These are phyloP conservation scores for Toxicodendron radicans DNA, from an alignment of 345 rosid genomes.

Conservation along the genomic window DNA sequence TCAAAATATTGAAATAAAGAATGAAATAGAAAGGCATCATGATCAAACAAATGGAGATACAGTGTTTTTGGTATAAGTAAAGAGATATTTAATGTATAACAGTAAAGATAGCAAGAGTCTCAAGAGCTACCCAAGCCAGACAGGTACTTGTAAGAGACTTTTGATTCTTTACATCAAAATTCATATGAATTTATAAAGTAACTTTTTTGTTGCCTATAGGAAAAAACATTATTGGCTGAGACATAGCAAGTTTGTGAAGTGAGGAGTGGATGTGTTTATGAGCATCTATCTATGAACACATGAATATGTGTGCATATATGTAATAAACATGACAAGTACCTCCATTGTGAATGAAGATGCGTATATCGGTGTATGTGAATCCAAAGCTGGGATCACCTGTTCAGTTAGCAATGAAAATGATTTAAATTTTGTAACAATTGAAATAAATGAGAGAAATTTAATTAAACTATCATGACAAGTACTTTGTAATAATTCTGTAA, in stretches of 20 bases:
- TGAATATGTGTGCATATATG: background rate
- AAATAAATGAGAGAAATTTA: background rate
- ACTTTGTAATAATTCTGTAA: background rate
- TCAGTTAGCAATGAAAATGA: constrained; percentile 23
- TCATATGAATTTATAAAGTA: background rate
- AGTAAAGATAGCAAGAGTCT: constrained; percentile 11
- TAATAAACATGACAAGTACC: constrained; percentile 42
- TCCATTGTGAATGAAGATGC: constrained; percentile 99
- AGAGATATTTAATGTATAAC: background rate
- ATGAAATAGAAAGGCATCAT: constrained; percentile 1
- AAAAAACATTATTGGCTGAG: background rate
- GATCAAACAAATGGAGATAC: background rate
- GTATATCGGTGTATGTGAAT: constrained; percentile 75
- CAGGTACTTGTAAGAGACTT: constrained; percentile 5
- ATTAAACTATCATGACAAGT: constrained; percentile 4
- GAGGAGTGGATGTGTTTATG: background rate
- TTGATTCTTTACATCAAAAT: constrained; percentile 12
- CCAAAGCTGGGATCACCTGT: constrained; percentile 96
- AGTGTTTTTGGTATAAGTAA: background rate
- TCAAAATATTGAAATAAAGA: constrained; percentile 9
- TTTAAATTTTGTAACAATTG: background rate
- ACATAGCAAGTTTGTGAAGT: background rate
- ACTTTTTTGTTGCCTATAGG: background rate
- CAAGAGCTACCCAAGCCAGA: no score
- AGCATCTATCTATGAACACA: no score